phyloP scores from a whole-genome alignment of 352 stramenopile species.

The Pythium periplocum region DNA sequence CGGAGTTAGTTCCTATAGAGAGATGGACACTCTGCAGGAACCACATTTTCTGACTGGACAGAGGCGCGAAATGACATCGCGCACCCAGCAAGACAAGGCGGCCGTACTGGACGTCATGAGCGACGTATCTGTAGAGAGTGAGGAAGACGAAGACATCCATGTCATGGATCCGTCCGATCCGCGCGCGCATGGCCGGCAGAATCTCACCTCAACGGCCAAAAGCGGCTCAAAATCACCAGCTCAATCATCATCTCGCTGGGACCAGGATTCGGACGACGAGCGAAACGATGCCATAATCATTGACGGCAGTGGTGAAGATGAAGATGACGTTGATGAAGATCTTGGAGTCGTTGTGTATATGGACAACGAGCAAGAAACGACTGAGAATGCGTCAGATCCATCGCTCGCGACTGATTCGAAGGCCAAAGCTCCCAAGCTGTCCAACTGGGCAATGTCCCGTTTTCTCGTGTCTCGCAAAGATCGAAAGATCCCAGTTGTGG shows the following conservation, averaged over 20 bases:
- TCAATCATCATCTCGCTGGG: conserved; percentile 34
- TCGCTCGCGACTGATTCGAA: neutral
- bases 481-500: conserved; percentile 41
- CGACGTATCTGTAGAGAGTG: conserved; percentile 26
- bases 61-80: too few species aligned
- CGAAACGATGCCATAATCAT: neutral
- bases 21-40: neutral
- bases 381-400: conserved; percentile 1
- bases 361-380: conserved; percentile 10
- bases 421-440: conserved; percentile 36
- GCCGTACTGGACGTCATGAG: conserved; percentile 9
- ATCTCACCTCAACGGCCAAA: conserved; percentile 9
- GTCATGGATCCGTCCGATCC: conserved; percentile 79
- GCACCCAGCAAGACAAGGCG: too few species aligned
- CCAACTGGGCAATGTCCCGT: conserved; percentile 64
- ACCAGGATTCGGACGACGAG: conserved; percentile 34
- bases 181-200: conserved; percentile 38
- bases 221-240: neutral
- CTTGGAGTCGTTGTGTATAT: conserved; percentile 19
- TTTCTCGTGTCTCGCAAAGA: conserved; percentile 58
- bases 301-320: conserved; percentile 3
- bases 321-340: conserved; percentile 43
- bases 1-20: conserved; percentile 6
- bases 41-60: too few species aligned
- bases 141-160: conserved; percentile 44